phyloP scores from a whole-genome alignment of 208 protist species.

The Trypanosoma vivax region DNA sequence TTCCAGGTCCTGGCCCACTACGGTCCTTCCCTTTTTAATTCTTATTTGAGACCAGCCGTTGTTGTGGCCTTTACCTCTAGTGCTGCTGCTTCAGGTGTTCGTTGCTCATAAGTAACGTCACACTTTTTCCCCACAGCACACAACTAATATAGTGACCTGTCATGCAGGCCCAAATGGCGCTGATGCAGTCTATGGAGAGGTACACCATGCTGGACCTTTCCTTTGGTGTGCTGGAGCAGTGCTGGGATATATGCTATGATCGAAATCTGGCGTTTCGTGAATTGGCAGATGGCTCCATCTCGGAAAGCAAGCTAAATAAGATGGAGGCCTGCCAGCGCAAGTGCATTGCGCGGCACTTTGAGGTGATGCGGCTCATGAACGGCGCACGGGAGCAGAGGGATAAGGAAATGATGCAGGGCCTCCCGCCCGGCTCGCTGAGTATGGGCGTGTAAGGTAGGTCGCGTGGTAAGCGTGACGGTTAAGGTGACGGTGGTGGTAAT shows the following conservation, averaged over 20 bases:
- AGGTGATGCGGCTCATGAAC: slow-evolving; percentile 77
- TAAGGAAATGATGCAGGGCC: slow-evolving; percentile 36
- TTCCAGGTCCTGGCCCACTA: too few relatives aligned
- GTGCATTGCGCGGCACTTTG: slow-evolving; percentile 82
- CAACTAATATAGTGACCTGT: background rate
- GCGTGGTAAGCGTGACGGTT: background rate
- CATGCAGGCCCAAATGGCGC: slow-evolving; percentile 78
- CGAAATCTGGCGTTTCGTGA: slow-evolving; percentile 56
- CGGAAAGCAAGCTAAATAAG: slow-evolving; percentile 50
- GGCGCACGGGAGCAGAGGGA: slow-evolving; percentile 44
- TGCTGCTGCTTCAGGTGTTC: too few relatives aligned
- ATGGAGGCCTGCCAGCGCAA: slow-evolving; percentile 84
- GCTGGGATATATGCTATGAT: slow-evolving; percentile 88
- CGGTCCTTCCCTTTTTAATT: too few relatives aligned
- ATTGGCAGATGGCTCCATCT: slow-evolving; percentile 32
- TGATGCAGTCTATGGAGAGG: slow-evolving; percentile 65
- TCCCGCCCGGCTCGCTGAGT: slow-evolving; percentile 25
- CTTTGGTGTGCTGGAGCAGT: slow-evolving; percentile 60
- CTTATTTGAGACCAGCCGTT: too few relatives aligned
- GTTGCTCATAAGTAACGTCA: too few relatives aligned
- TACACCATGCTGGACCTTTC: slow-evolving; percentile 68
- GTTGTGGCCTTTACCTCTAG: too few relatives aligned
- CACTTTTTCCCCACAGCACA: background rate
- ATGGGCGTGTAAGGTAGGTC: slow-evolving; percentile 1
- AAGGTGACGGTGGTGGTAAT: too few relatives aligned